Evolutionary conservation across 768 basidiomycete species (phyloP), one percentile per base, ranked within the genome.

Genomic region (Auricularia heimuer): DNA sequence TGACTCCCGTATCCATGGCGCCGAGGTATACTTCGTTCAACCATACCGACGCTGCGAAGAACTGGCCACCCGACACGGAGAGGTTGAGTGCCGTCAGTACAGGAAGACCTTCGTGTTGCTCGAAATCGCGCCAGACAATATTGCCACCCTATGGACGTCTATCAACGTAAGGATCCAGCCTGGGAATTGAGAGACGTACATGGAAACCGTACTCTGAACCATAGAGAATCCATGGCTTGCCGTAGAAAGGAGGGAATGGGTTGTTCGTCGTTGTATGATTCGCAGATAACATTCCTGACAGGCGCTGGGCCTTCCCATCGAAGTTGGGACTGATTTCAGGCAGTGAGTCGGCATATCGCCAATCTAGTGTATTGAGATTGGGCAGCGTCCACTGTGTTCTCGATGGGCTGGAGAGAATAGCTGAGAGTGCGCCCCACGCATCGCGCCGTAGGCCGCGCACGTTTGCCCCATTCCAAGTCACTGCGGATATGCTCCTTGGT

Each of bases 381-480:
- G 72, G 72, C 4, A 71, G 63, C 1, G 24, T 37, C 36, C 64
- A 64, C 14, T 29, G 29, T 29, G 64, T 47, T 51, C 65, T 42
- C 34, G 62, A 3, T 10, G 62, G 42, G 33, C 69, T 62, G 4
- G 18, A 3, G 8, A 73, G 63, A 2, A 44, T 65, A 34, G 65
- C 70, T n/a, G 63, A 60, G n/a, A 71, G 62, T 8, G 44, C 42
- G 34, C 64, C 64, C 29, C 69, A 68, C 8, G 63, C 18, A 10
- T 3, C 4, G 36, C 64, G 60, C 21, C 33, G 44, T 37, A 62
- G 7, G 3, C 70, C 64, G 7, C 14, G 36, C 14, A 75, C 66
- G 1, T 24, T 24, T 4, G 64, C 47, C 3, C 72, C 74, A 54
- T 75, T 75, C 74, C 74, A 75, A 2, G 66, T 69, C 10, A 75